These are phyloP conservation scores for Geotrichum histeridarum DNA, from an alignment of 1,139 yeast genomes.

Conservation along the genomic window DNA sequence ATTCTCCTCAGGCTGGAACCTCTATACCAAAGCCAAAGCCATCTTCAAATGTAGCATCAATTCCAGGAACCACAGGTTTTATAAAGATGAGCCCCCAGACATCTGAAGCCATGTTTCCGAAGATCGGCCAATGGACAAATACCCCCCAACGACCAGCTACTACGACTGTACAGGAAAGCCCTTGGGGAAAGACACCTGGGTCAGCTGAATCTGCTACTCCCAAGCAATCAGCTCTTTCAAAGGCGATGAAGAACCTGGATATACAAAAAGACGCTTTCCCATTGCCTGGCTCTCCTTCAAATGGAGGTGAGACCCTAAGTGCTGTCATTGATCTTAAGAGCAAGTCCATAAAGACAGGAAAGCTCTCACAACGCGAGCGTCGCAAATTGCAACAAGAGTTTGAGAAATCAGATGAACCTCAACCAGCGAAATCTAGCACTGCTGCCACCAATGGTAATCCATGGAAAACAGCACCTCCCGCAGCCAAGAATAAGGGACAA, in stretches of 20 bases:
- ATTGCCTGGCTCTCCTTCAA: not conserved
- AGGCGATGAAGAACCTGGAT: not conserved
- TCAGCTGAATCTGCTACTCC: not conserved
- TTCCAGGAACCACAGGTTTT: not conserved
- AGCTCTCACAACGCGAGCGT: constrained; percentile 51
- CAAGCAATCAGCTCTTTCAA: not conserved
- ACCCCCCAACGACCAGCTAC: not conserved
- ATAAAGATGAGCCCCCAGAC: not conserved
- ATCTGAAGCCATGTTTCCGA: constrained; percentile 2
- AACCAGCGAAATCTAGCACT: constrained; percentile 17
- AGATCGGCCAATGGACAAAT: constrained; percentile 5
- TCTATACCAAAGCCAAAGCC: not conserved
- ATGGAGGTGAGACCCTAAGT: constrained; percentile 10
- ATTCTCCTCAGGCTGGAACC: not conserved
- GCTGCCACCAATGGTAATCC: constrained; percentile 14
- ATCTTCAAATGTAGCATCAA: not conserved
- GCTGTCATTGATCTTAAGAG: constrained; percentile 11
- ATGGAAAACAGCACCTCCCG: constrained; percentile 23
- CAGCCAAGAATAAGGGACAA: not conserved
- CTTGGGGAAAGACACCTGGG: not conserved
- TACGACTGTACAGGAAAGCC: not conserved
- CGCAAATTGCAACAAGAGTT: constrained; percentile 37
- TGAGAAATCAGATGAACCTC: constrained; percentile 4
- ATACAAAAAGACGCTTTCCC: not conserved
- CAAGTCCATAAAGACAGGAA: constrained; percentile 19